Evolutionary conservation across 2,329 filamentous ascomycete species (phyloP), one percentile per base, ranked within the genome.

Genomic region (Plectosphaerella sp.): DNA sequence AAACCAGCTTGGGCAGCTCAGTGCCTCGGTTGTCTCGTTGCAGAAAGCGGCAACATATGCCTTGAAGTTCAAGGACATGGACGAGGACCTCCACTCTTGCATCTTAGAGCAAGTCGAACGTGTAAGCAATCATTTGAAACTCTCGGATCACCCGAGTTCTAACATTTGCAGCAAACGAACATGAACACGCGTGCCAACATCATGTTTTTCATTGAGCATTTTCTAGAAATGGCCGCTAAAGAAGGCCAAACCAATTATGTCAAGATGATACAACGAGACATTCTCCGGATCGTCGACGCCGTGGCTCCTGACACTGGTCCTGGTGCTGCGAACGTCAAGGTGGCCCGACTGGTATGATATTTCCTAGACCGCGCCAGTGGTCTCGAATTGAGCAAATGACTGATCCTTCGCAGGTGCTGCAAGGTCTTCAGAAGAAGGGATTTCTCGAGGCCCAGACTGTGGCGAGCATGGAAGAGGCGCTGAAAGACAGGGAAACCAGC

Each of bases 161-260:
- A 49, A 61, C 45, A 35, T 47, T 10, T 9, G 3, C 47, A 47
- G 15, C 61, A 92, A 82, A 96, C 90, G 60, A 93, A 89, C 59
- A 96, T 99, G 88, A 99, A 99, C 71, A 96, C 87, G 49, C 82
- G 93, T 55, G 95, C 94, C 54, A 99, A 99, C 67, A 97, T 99
- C 68, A 96, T 99, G 88, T 99, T 96, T 72, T 99, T 99, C 71
- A 88, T 99, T 64, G 93, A 97, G 65, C 88, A 93, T 61, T 89
- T 99, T 60, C 89, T 95, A 66, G 93, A 97, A 66, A 79, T 91
- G 72, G 89, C 91, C 20, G 80, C 83, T 57, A 88, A 85, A 59
- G 89, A 91, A 59, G 82, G 84, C 57, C 86, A 94, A 61, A 73
- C 81, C 50, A 86, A 90, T 57, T 99, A 96, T 65, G 85, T 97